These are phyloP conservation scores for Phlebiopsis flavidoalba DNA, from an alignment of 768 basidiomycete species.

Conservation along the genomic window DNA sequence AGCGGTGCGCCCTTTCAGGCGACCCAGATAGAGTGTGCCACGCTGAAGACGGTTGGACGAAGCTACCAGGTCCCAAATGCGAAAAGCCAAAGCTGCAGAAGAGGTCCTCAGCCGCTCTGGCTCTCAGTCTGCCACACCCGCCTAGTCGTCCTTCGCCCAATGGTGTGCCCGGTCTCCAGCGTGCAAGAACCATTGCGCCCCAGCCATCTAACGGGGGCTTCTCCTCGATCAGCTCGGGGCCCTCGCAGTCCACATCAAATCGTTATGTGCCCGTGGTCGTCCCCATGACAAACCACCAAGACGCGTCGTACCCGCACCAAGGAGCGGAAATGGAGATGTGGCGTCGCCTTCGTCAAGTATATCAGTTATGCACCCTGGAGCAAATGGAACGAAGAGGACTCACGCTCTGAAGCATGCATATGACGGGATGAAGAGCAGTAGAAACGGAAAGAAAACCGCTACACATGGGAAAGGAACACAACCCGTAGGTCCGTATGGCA, in stretches of 20 bases:
- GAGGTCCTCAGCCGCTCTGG: background rate
- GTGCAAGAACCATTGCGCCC: slow-evolving; percentile 1
- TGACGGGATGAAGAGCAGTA: background rate
- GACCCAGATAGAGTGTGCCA: slow-evolving; percentile 5
- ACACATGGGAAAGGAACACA: background rate
- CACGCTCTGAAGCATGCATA: background rate
- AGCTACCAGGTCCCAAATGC: slow-evolving; percentile 7
- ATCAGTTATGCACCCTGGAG: background rate
- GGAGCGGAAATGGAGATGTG: background rate
- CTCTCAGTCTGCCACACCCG: background rate
- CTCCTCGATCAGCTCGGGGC: background rate
- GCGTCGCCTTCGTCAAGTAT: background rate
- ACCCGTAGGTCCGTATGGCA: background rate
- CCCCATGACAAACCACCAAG: slow-evolving; percentile 1
- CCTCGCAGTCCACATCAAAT: background rate
- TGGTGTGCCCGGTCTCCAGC: background rate
- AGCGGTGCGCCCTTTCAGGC: slow-evolving; percentile 1
- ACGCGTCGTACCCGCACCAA: background rate
- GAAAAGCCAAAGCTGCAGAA: slow-evolving; percentile 11
- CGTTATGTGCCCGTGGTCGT: background rate
- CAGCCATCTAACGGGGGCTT: background rate
- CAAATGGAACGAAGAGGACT: background rate
- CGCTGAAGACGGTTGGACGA: slow-evolving; percentile 5
- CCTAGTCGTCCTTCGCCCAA: background rate
- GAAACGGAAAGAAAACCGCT: background rate